A percentile compares a stretch with the other conserved stretches of the same genome.
Evolutionary conservation across 805 yeast species (phyloP).

Genomic region (Ogataea siamensis): DNA sequence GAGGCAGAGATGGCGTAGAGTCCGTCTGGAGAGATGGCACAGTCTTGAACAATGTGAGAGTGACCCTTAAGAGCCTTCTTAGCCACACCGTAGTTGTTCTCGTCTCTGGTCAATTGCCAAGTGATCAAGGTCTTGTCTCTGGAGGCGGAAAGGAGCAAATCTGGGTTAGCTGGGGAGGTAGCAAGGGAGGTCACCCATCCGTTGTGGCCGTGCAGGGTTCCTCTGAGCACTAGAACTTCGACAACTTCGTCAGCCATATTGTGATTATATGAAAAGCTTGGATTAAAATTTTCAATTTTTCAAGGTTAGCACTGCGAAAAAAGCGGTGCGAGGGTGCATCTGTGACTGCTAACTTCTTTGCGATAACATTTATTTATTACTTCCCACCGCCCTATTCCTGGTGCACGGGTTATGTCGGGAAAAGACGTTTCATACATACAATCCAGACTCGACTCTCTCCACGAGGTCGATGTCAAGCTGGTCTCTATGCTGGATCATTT

Average conservation of each 20-base stretch:
- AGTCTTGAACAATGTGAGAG: constrained; percentile 98
- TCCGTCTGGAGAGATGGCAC: constrained; percentile 97
- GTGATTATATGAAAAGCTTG: constrained; percentile 14
- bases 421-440: constrained; percentile 38
- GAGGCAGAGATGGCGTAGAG: constrained; percentile 97
- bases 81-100: constrained; percentile 96
- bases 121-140: constrained; percentile 98
- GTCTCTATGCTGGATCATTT: constrained; percentile 51
- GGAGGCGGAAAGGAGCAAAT: constrained; percentile 95
- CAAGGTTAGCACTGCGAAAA: constrained; percentile 7
- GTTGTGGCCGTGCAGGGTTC: constrained; percentile 96
- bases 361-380: not conserved
- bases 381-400: constrained; percentile 4
- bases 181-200: constrained; percentile 99
- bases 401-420: constrained; percentile 14
- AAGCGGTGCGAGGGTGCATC: constrained; percentile 10
- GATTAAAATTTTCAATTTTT: constrained; percentile 20
- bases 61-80: constrained; percentile 97
- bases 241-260: constrained; percentile 63
- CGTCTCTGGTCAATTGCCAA: constrained; percentile 96
- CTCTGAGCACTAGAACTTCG: constrained; percentile 99
- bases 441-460: constrained; percentile 49
- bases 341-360: constrained; percentile 7
- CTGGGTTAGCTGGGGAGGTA: constrained; percentile 98
- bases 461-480: constrained; percentile 49